phyloP scores from a whole-genome alignment of 768 basidiomycete genomes.

The Hydnum rufescens region DNA sequence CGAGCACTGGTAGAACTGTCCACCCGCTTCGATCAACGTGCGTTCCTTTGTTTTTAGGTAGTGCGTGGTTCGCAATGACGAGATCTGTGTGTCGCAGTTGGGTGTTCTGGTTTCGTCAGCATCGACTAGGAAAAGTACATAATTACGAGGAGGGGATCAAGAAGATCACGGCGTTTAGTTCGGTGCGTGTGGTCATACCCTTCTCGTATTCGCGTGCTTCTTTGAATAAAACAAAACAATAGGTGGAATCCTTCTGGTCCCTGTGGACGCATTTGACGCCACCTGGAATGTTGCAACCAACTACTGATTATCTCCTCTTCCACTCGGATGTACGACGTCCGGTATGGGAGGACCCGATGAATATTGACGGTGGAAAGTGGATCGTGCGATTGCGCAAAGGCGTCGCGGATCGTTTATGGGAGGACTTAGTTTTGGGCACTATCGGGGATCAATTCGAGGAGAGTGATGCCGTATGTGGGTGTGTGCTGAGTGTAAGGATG shows the following conservation, averaged over 20 bases:
- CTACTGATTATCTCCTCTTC: slow-evolving; percentile 89
- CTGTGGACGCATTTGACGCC: slow-evolving; percentile 80
- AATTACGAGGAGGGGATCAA: slow-evolving; percentile 94
- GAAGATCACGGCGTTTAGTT: slow-evolving; percentile 75
- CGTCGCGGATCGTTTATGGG: slow-evolving; percentile 78
- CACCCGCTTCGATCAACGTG: slow-evolving; percentile 10
- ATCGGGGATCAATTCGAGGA: slow-evolving; percentile 78
- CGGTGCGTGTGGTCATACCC: slow-evolving; percentile 32
- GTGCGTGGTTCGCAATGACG: neutral
- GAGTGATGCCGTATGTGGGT: slow-evolving; percentile 54
- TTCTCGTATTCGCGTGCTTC: too few species aligned
- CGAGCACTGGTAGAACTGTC: neutral
- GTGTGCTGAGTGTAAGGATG: slow-evolving; percentile 83
- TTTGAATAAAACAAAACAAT: neutral
- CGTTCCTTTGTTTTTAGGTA: neutral
- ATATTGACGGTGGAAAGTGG: slow-evolving; percentile 81
- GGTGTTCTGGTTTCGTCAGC: slow-evolving; percentile 86
- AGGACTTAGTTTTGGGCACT: slow-evolving; percentile 68
- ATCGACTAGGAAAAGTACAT: slow-evolving; percentile 69
- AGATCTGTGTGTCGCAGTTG: slow-evolving; percentile 28
- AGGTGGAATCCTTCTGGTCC: slow-evolving; percentile 94
- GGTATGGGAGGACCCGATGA: slow-evolving; percentile 91
- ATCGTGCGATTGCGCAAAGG: slow-evolving; percentile 85
- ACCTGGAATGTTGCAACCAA: slow-evolving; percentile 65
- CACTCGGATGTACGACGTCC: slow-evolving; percentile 69